A percentile compares a stretch with the other conserved stretches of the same genome.
Evolutionary conservation across 2,329 filamentous ascomycete species (phyloP).

Genomic region (Salinomyces thailandicus): DNA sequence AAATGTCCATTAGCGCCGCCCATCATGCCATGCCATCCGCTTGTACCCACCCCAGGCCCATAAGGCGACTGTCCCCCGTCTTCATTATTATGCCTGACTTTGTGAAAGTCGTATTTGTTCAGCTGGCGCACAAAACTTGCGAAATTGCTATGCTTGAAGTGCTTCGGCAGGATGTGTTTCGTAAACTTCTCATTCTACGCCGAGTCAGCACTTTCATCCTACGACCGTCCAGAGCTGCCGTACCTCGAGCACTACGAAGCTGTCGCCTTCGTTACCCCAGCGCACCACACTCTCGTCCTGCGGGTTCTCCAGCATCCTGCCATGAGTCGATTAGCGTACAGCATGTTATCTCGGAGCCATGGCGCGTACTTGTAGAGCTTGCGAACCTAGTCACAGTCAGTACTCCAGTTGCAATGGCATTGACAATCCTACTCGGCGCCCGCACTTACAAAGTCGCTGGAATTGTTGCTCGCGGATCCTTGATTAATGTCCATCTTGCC

Average conservation of each 20-base stretch:
- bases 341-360: background rate
- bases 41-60: conserved; percentile 56
- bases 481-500: conserved; percentile 6
- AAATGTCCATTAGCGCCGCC: conserved; percentile 20
- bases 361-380: conserved; percentile 86
- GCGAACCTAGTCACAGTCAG: conserved; percentile 57
- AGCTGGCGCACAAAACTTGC: conserved; percentile 66
- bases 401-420: too few species aligned
- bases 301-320: conserved; percentile 91
- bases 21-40: background rate
- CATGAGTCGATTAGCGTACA: background rate
- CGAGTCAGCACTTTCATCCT: background rate
- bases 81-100: conserved; percentile 84
- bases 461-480: conserved; percentile 54
- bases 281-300: conserved; percentile 85
- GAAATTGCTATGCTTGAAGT: conserved; percentile 92
- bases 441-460: conserved; percentile 76
- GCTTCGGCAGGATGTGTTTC: conserved; percentile 89
- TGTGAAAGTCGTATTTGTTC: conserved; percentile 68
- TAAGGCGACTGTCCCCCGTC: conserved; percentile 74
- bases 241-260: conserved; percentile 96
- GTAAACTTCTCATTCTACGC: conserved; percentile 92
- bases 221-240: conserved; percentile 9
- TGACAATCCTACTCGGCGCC: too few species aligned
- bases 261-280: conserved; percentile 91